Conservation (phyloP, 202 grass and related monocot species). For the Setaria italica region DNA sequence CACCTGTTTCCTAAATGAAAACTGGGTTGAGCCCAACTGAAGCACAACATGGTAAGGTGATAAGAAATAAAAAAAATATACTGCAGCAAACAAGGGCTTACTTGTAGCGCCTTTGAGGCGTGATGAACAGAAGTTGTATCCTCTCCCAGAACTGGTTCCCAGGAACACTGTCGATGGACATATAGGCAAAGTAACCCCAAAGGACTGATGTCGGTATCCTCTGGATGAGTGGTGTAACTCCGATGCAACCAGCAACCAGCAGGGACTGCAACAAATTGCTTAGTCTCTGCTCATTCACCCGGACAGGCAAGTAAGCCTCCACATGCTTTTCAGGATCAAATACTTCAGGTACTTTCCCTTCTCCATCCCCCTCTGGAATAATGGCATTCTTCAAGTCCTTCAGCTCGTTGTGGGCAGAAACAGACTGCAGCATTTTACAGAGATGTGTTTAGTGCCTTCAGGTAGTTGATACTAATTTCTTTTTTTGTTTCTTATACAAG, state of each 20-base stretch:
- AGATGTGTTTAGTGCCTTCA: conserved; percentile 25
- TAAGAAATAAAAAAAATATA: conserved; percentile 33
- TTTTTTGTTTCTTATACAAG: neutral
- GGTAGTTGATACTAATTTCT: neutral
- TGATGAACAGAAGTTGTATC: conserved; percentile 71
- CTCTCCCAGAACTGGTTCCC: conserved; percentile 94
- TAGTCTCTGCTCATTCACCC: conserved; percentile 87
- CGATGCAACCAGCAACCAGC: conserved; percentile 70
- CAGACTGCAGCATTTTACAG: conserved; percentile 46
- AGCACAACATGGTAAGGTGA: neutral
- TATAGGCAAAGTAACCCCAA: conserved; percentile 95
- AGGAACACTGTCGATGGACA: conserved; percentile 85
- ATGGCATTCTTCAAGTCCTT: conserved; percentile 77
- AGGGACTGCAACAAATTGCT: conserved; percentile 89
- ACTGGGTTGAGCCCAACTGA: neutral
- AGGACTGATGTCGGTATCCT: conserved; percentile 87
- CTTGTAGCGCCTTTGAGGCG: conserved; percentile 73
- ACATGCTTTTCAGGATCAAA: conserved; percentile 91
- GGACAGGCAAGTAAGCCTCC: conserved; percentile 82
- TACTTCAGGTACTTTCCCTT: conserved; percentile 42
- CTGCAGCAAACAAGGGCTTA: conserved; percentile 39
- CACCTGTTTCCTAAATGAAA: neutral
- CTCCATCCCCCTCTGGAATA: conserved; percentile 42
- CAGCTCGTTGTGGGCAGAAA: conserved; percentile 62
- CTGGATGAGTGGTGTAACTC: conserved; percentile 73